Evolutionary conservation across 2,329 filamentous ascomycete species (phyloP), one percentile per base, ranked within the genome.

Genomic region (Botryosphaeria agaves): DNA sequence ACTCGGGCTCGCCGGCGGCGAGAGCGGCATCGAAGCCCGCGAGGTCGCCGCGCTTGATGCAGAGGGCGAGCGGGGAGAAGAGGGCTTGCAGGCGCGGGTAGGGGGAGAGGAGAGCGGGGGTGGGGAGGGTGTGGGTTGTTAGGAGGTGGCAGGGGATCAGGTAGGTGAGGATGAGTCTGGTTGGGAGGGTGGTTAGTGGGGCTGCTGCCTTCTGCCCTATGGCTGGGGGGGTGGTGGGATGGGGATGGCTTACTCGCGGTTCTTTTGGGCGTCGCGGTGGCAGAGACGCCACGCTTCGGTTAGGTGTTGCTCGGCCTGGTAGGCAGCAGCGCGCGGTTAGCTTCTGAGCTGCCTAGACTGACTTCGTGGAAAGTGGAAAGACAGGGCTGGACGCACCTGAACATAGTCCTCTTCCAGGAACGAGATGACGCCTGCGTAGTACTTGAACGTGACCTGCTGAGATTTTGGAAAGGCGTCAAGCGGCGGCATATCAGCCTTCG

Each of bases 331-430:
- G 3, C 11, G 12, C n/a, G 9, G 15, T 27, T 27, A 27, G 26
- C 26, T 14, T 14, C 12, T 12, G 20, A 23, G 12, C 20, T 23
- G 20, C 11, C 3, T 28, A 9, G 16, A 28, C 26, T 26, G 42
- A 35, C 29, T 18, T 25, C 16, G 17, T 24, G 23, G 14, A n/a
- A 21, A 18, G 14, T 14, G n/a, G 9, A 28, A 30, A 15, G 20
- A 7, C 18, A 20, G 6, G n/a, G 17, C 7, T 7, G 12, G 36
- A n/a, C 55, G 26, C 46, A 82, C 80, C 58, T 80, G 69, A 2
- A 66, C 61, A 45, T 98, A 98, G 47, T 94, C 83, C 49, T 98
- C 91, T 38, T 95, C 85, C 4, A 98, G 56, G 49, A 98, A 98
- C 34, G 75, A 69, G n/a, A 98, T 69, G 4, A 98, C 81, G 7